These are phyloP conservation scores for Solanum habrochaites DNA, from an alignment of 257 asterid species.

Conservation along the genomic window DNA sequence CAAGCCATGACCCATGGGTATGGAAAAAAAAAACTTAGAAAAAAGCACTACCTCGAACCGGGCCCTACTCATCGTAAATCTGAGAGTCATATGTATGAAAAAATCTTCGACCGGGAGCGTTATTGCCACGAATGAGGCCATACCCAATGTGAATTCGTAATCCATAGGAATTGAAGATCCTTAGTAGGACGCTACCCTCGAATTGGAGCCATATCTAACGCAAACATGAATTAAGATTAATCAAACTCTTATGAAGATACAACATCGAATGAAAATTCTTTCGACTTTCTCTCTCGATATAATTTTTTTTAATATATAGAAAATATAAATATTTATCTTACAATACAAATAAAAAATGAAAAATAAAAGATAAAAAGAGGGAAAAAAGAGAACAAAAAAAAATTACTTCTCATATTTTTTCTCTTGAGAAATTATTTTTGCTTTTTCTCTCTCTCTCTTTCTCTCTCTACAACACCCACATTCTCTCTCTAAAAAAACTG, in stretches of 20 bases:
- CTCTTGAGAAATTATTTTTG: not conserved
- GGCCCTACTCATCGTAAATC: not conserved
- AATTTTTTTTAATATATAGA: not conserved
- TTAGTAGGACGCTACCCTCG: not conserved
- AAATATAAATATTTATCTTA: not conserved
- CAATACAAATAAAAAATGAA: not conserved
- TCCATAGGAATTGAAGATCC: not conserved
- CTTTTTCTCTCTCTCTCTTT: not conserved
- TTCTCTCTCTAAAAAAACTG: not conserved
- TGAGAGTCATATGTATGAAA: not conserved
- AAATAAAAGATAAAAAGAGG: not conserved
- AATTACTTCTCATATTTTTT: not conserved
- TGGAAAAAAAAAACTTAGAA: not conserved
- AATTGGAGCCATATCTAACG: not conserved
- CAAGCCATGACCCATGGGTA: not conserved
- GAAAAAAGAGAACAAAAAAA: not conserved
- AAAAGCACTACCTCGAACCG: not conserved
- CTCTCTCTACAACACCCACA: slow-evolving; percentile 2
- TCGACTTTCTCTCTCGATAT: not conserved
- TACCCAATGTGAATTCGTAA: not conserved
- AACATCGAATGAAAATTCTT: not conserved
- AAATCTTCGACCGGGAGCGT: accelerated
- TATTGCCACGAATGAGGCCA: not conserved
- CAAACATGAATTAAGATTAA: not conserved
- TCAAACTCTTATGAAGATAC: not conserved